These are phyloP conservation scores for Phytophthora palmivora DNA, from an alignment of 352 stramenopile species.

Conservation along the genomic window DNA sequence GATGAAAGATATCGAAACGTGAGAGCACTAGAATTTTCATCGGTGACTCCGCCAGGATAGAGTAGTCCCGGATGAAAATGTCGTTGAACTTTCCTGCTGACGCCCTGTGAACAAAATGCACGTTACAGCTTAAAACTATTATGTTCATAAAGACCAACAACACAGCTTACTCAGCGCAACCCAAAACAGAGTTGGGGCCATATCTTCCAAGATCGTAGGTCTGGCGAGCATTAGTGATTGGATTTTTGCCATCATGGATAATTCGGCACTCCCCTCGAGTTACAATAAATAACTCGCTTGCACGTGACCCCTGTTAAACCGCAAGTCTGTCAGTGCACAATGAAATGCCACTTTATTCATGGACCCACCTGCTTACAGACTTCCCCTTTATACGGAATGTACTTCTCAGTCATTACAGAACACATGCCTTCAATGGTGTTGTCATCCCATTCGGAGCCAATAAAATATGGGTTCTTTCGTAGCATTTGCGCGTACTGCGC, in stretches of 20 bases:
- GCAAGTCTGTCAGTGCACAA: slow-evolving; percentile 1
- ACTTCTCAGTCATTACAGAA: slow-evolving; percentile 86
- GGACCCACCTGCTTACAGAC: slow-evolving; percentile 76
- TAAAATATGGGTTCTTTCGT: slow-evolving; percentile 80
- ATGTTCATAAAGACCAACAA: no score
- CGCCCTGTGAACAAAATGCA: slow-evolving; percentile 42
- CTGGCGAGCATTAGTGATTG: slow-evolving; percentile 64
- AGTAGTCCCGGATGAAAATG: slow-evolving; percentile 79
- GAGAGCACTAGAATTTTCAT: slow-evolving; percentile 86
- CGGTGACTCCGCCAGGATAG: slow-evolving; percentile 75
- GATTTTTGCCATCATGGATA: slow-evolving; percentile 79
- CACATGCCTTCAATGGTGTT: slow-evolving; percentile 88
- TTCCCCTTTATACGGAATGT: slow-evolving; percentile 70
- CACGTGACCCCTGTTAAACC: slow-evolving; percentile 60
- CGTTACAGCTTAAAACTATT: no score
- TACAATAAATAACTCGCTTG: slow-evolving; percentile 77
- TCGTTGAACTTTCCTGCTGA: slow-evolving; percentile 86
- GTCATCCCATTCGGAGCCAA: slow-evolving; percentile 79
- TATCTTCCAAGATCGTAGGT: slow-evolving; percentile 76
- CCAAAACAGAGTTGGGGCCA: slow-evolving; percentile 76
- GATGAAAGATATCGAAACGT: slow-evolving; percentile 85
- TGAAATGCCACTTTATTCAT: neutral
- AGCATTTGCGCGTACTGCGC: slow-evolving; percentile 82
- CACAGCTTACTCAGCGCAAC: slow-evolving; percentile 83
- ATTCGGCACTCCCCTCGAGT: slow-evolving; percentile 80